Base-by-base conservation (phyloP, 73 alveolate species). In the Paraurostyla sp. region DNA sequence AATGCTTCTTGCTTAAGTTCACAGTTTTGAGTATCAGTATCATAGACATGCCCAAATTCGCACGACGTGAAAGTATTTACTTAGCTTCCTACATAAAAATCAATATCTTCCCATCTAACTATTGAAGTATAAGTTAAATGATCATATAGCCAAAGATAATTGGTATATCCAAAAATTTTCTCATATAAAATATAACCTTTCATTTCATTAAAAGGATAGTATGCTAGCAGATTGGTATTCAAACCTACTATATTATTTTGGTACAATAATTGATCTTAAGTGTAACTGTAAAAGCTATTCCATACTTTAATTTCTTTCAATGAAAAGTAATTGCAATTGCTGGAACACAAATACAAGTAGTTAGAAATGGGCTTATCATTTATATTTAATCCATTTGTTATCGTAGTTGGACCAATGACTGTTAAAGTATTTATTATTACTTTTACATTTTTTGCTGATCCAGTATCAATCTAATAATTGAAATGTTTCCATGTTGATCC, bases 81-180 rank as follows among this genome's bases (percentile, higher is more conserved):
- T n/a, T n/a, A 29, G 32, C 32, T 59, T 23, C 9, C 27, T 23
- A 9, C 76, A 59, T 23, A 59, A 27, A 23, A 59, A 59, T 59
- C 76, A 27, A 59, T 59, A 29, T 59, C 76, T 22, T 59, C 76
- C 76, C 76, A 59, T 59, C 76, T 59, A 3, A 59, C 15, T 25
- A 59, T 27, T 49, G 22, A 27, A 6, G 22, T 6, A 59, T 23
- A 59, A 23, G 15, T 59, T 18, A 6, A 23, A 6, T 59, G 48
- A 59, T 59, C 76, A 27, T 23, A 59, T 9, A 15, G 22, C 22
- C 32, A 4, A 9, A 59, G 9, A 59, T 59, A 11, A 20, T 7
- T 59, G 9, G 9, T 25, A 59, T 59, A 59, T 6, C 9, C 16
- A 59, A 59, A 59, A 7, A 13, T 49, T 29, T 59, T 4, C 48